Percentiles rank a stretch among this genome's conserved stretches.
These are phyloP conservation scores for Pleurotus cornucopiae DNA, from an alignment of 768 basidiomycete species.

Conservation along the genomic window DNA sequence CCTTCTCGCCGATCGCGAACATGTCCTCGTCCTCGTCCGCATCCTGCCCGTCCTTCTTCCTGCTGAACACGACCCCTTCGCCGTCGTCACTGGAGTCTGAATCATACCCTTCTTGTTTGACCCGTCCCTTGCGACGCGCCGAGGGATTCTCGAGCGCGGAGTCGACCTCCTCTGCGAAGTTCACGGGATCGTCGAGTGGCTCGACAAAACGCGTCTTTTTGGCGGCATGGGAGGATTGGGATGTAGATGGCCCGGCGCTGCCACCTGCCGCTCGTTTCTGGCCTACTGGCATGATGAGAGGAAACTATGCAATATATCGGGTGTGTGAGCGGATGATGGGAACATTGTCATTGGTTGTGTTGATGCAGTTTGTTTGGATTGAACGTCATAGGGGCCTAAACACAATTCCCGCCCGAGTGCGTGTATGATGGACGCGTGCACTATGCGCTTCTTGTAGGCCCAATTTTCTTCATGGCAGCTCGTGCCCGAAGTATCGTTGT, in stretches of 20 bases:
- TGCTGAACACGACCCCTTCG: slow-evolving; percentile 86
- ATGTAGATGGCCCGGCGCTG: slow-evolving; percentile 26
- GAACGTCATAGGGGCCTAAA: neutral
- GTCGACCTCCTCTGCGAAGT: slow-evolving; percentile 79
- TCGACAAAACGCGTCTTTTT: slow-evolving; percentile 83
- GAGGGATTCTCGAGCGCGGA: slow-evolving; percentile 65
- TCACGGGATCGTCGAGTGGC: slow-evolving; percentile 67
- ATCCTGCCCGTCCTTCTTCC: slow-evolving; percentile 54
- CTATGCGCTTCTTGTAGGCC: too few relatives aligned
- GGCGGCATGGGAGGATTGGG: slow-evolving; percentile 24
- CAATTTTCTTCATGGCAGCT: too few relatives aligned
- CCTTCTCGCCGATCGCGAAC: slow-evolving; percentile 67
- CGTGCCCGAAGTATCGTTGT: too few relatives aligned
- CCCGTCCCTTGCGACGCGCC: slow-evolving; percentile 60
- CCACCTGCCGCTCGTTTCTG: slow-evolving; percentile 39
- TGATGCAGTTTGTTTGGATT: neutral
- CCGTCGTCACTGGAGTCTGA: slow-evolving; percentile 94
- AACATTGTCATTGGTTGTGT: neutral
- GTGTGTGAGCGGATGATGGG: too few relatives aligned
- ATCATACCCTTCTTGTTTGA: slow-evolving; percentile 86
- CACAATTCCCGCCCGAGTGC: too few relatives aligned
- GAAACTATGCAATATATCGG: neutral
- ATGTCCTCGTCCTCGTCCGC: slow-evolving; percentile 75
- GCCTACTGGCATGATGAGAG: slow-evolving; percentile 13
- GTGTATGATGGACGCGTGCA: too few relatives aligned